Conservation (phyloP, 768 basidiomycete genomes). For the Leccinum boreale region DNA sequence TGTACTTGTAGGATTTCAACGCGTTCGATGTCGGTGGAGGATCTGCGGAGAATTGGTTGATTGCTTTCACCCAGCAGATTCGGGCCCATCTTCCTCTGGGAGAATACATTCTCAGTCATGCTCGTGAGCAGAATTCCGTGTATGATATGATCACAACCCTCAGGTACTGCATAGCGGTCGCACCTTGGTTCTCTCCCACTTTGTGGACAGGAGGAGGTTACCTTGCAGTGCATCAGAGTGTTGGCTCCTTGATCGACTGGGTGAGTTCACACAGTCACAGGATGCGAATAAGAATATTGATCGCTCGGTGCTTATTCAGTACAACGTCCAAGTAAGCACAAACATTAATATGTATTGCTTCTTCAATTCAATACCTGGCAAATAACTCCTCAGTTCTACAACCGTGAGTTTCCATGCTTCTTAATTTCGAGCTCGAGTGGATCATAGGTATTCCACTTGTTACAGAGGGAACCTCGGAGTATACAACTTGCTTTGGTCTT, state of each 20-base stretch:
- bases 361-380: neutral
- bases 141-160: neutral
- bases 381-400: conserved; percentile 10
- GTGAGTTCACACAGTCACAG: conserved; percentile 14
- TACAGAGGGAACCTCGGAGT: conserved; percentile 35
- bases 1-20: conserved; percentile 48
- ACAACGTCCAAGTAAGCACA: neutral
- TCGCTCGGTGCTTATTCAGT: neutral
- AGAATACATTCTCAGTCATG: conserved; percentile 33
- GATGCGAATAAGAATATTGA: too few relatives aligned
- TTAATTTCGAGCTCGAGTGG: neutral
- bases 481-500: conserved; percentile 37
- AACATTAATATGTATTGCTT: neutral
- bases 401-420: conserved; percentile 4
- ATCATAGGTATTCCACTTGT: neutral
- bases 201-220: conserved; percentile 41
- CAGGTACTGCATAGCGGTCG: conserved; percentile 31
- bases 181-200: conserved; percentile 39
- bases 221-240: conserved; percentile 34
- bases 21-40: conserved; percentile 42
- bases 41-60: conserved; percentile 45
- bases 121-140: conserved; percentile 24
- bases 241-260: conserved; percentile 45
- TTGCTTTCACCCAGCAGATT: conserved; percentile 29
- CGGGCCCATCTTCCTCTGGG: conserved; percentile 32